Evolutionary conservation across 2,329 filamentous ascomycete species (phyloP), one percentile per base, ranked within the genome.

Genomic region (Verticillium dahliae): DNA sequence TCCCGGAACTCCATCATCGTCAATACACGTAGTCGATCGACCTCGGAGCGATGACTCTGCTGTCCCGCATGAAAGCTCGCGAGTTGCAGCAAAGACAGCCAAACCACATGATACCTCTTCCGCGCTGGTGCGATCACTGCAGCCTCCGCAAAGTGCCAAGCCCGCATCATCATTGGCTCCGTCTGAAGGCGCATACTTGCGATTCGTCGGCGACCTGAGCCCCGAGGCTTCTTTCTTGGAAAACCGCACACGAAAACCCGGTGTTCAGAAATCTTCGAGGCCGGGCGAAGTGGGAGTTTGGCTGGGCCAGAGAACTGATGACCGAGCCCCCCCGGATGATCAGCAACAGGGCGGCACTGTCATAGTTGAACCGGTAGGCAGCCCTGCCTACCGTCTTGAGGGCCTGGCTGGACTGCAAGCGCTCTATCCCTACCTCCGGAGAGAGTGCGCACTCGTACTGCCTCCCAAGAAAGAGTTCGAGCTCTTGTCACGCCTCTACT

Each of bases 171-270:
- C 35, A 14, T 39, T 22, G 56, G 11, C 31, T 9, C 4, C 4
- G n/a, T 50, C 57, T 31, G 58, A 59, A 22, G 45, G 31, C n/a
- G 41, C 45, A 15, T 55, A 38, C 18, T 4, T 59, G 34, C 77
- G 74, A 6, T 69, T 69, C 39, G 67, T 69, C 27, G 67, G 66
- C 14, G 64, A 68, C 54, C 56, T 69, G 14, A 67, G 66, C 59
- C 67, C 67, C 4, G 67, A 69, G 39, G 67, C 66, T 2, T 63
- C 67, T 4, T 69, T 69, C 58, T 64, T 69, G 22, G 66, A 65
- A 45, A 65, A 67, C 31, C 58, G 52, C 31, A 60, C 56, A 15
- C 60, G 45, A 15, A 56, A 50, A 14, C 52, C 55, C 11, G 62
- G 62, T 5, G 33, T 45, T 27, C 34, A 59, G 10, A 62, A 59